Evolutionary conservation across 257 asterid genomes (phyloP).

Genomic region (Solanum rostratum): DNA sequence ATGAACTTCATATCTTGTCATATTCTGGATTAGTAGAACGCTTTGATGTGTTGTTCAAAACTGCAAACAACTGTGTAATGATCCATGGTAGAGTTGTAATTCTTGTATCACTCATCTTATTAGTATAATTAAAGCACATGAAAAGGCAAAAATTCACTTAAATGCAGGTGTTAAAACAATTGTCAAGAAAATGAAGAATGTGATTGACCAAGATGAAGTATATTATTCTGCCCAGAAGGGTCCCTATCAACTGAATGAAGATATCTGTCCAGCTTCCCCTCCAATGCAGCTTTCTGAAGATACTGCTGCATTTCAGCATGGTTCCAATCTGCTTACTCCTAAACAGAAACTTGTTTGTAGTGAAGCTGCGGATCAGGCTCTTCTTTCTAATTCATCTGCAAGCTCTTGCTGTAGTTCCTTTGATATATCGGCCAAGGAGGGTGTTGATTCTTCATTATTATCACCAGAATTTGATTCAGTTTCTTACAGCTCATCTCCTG

Average conservation of each 20-base stretch:
- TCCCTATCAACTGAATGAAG: not conserved
- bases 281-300: constrained; percentile 9
- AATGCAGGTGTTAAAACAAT: constrained; percentile 44
- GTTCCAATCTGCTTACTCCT: constrained; percentile 33
- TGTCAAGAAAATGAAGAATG: constrained; percentile 31
- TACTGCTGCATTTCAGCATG: constrained; percentile 1
- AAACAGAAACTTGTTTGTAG: constrained; percentile 22
- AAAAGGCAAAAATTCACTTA: not conserved
- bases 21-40: not conserved
- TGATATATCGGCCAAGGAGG: constrained; percentile 31
- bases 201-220: constrained; percentile 26
- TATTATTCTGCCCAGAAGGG: constrained; percentile 5
- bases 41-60: not conserved
- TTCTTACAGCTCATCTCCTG: constrained; percentile 24
- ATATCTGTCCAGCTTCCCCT: not conserved
- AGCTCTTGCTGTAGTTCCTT: constrained; percentile 54
- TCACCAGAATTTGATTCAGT: constrained; percentile 79
- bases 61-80: not conserved
- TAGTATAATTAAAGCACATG: not conserved
- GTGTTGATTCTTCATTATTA: constrained; percentile 33
- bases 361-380: constrained; percentile 19
- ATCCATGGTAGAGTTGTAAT: not conserved
- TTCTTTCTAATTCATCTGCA: constrained; percentile 22
- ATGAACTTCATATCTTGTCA: not conserved
- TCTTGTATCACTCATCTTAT: not conserved